These are phyloP conservation scores for Exserohilum rostratum DNA, from an alignment of 2,329 filamentous ascomycete species.

Conservation along the genomic window DNA sequence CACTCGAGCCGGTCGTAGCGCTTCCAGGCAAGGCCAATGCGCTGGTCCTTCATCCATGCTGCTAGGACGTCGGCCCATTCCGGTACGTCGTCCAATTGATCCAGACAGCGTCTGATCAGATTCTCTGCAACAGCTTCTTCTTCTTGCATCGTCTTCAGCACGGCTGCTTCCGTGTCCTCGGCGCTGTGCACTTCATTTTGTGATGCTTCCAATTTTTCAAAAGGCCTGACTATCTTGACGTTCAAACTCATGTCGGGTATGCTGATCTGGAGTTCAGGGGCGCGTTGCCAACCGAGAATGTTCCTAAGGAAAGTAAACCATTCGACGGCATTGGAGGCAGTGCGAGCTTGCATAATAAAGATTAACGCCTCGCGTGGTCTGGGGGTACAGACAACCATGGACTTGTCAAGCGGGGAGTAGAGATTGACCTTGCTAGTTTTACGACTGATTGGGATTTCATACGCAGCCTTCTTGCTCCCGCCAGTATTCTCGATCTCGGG, in stretches of 20 bases:
- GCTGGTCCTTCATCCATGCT: constrained; percentile 63
- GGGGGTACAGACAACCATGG: constrained; percentile 67
- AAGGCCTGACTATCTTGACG: constrained; percentile 65
- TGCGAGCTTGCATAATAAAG: constrained; percentile 65
- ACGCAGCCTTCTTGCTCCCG: constrained; percentile 60
- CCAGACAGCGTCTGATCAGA: constrained; percentile 64
- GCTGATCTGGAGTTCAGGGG: constrained; percentile 63
- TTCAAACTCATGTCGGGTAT: constrained; percentile 68
- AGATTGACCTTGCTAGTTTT: constrained; percentile 64
- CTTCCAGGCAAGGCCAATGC: constrained; percentile 71
- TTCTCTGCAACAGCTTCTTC: constrained; percentile 62
- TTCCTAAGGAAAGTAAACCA: constrained; percentile 72
- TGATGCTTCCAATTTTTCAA: constrained; percentile 58
- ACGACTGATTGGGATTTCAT: constrained; percentile 62
- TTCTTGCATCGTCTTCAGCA: constrained; percentile 54
- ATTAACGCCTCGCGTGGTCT: constrained; percentile 62
- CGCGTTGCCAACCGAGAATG: constrained; percentile 63
- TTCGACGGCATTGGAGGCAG: constrained; percentile 66
- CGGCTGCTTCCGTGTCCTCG: constrained; percentile 55
- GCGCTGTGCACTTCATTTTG: constrained; percentile 50
- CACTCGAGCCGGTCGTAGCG: constrained; percentile 72
- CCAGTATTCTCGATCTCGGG: constrained; percentile 62
- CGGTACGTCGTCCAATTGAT: constrained; percentile 60
- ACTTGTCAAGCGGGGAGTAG: constrained; percentile 71
- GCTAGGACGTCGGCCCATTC: constrained; percentile 67